Percentiles rank a stretch among this genome's conserved stretches.
Conservation (phyloP, 345 rosid species). For the Brassica cretica region DNA sequence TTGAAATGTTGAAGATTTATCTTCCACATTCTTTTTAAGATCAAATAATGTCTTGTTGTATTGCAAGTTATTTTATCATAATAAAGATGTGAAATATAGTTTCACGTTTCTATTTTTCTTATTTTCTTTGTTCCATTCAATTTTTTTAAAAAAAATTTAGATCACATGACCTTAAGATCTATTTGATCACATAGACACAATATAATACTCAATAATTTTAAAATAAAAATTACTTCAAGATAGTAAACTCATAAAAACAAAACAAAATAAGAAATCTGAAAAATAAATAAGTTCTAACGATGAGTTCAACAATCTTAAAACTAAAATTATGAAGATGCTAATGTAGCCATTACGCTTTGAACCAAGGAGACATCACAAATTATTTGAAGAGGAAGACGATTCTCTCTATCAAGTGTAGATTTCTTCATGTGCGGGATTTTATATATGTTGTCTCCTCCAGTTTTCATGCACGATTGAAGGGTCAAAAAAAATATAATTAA, state of each 20-base stretch:
- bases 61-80: neutral
- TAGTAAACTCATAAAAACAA: neutral
- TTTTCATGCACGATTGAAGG: no score
- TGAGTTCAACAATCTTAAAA: no score
- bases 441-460: neutral
- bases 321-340: neutral
- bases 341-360: neutral
- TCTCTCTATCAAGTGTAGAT: neutral
- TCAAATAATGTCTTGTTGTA: neutral
- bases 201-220: neutral
- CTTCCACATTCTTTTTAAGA: neutral
- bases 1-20: neutral
- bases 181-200: neutral
- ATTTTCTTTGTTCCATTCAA: no score
- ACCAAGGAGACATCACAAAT: no score
- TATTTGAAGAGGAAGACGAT: neutral
- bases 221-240: no score
- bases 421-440: neutral
- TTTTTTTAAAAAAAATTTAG: no score
- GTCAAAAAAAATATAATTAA: no score
- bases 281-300: no score
- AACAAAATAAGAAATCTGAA: neutral
- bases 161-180: neutral
- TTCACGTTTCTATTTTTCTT: neutral
- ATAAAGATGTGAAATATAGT: neutral